Base-by-base conservation (phyloP, 257 asterid species). In the Ophiorrhiza pumila region DNA sequence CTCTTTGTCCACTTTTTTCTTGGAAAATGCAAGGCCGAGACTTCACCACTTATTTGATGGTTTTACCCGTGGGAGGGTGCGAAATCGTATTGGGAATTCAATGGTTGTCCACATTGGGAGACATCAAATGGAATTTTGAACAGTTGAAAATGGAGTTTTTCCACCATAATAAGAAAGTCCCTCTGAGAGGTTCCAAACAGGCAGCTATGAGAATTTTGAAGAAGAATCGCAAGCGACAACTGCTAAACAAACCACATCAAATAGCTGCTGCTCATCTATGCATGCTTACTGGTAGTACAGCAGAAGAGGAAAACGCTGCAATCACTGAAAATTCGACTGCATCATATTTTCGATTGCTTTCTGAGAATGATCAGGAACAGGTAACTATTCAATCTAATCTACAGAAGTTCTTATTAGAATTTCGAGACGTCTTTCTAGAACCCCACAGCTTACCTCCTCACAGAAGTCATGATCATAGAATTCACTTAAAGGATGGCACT, bases 1-100 rank as follows among this genome's bases (percentile, higher is more conserved):
- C 10, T 0, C 0, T 25, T 0, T 56, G 35, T 2, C 1, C 18
- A 0, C 0, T 2, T 0, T 56, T 56, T 0, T 0, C 0, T 0
- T 56, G 18, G 34, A 56, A 11, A 0, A 56, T 56, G 1, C 61
- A 56, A 9, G 35, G 34, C 0, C 35, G 27, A 3, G 35, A 56
- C 2, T 56, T 56, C 7, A 25, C 9, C 1, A 3, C 1, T 0
- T 32, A 56, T 2, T 0, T 25, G 0, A 0, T 25, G 7, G 61
- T 56, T 0, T 12, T 53, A 1, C 31, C 59, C 0, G 59, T 53
- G 0, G 31, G 59, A 4, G 59, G 59, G 3, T 53, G 59, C 9
- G 59, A n/a, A n/a, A n/a, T n/a, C n/a, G n/a, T n/a, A n/a, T n/a
- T n/a, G n/a, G n/a, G n/a, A n/a, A n/a, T n/a, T 11, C 59, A 53